Evolutionary conservation across 352 stramenopile species (phyloP).

Genomic region (Thraustochytrium sp.): DNA sequence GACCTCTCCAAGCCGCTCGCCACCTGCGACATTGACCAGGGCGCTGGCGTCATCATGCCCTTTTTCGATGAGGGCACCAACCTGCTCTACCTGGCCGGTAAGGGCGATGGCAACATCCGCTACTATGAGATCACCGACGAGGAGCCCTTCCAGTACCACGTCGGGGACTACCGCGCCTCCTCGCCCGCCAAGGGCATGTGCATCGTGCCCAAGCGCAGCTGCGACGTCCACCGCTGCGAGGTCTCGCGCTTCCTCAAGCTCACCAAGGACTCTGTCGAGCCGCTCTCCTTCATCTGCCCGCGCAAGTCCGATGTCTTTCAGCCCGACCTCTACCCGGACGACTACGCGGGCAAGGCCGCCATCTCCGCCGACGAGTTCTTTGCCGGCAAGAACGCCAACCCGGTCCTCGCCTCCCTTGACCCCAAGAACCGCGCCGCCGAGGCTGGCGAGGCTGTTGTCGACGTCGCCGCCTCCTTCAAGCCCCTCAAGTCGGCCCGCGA

Average conservation of each 20-base stretch:
- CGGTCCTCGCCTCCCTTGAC: not conserved
- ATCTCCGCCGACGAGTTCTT: constrained; percentile 56
- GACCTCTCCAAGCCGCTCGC: constrained; percentile 55
- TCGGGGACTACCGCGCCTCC: constrained; percentile 42
- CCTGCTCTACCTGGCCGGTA: constrained; percentile 95
- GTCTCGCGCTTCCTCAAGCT: constrained; percentile 89
- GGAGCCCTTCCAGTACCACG: constrained; percentile 55
- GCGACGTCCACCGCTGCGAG: constrained; percentile 97
- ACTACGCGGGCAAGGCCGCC: constrained; percentile 82
- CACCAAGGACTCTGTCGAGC: constrained; percentile 91
- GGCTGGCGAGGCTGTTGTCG: not conserved
- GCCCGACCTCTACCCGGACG: constrained; percentile 97
- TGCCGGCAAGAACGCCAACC: not conserved
- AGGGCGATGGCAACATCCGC: constrained; percentile 97
- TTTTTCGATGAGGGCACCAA: constrained; percentile 97
- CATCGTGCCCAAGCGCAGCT: constrained; percentile 95
- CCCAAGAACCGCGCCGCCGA: not conserved
- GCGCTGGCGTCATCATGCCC: constrained; percentile 95
- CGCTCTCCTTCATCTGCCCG: constrained; percentile 88
- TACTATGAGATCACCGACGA: constrained; percentile 97
- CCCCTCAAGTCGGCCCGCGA: not conserved
- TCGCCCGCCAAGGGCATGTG: constrained; percentile 87
- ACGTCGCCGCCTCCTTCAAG: not conserved
- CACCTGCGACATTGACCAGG: constrained; percentile 65
- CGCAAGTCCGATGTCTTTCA: constrained; percentile 99